Conservation (phyloP, 768 basidiomycete genomes). For the Chalciporus pseudorubinellus region DNA sequence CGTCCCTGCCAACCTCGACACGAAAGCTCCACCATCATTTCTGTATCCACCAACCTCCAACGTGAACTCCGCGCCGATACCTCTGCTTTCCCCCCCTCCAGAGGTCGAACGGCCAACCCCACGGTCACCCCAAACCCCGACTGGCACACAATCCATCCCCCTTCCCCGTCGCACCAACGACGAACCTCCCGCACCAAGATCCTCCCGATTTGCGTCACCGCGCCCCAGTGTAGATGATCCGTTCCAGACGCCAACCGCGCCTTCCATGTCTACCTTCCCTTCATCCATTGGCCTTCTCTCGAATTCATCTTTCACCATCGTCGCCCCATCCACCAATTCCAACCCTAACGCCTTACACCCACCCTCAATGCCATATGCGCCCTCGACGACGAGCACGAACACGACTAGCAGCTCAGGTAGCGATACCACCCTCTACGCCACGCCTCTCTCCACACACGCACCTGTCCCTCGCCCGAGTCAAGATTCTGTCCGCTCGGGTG, state of each 20-base stretch:
- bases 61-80: constrained; percentile 7
- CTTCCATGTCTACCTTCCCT: constrained; percentile 27
- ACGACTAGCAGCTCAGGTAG: constrained; percentile 4
- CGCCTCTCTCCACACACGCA: constrained; percentile 5
- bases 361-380: not conserved
- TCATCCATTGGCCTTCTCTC: constrained; percentile 18
- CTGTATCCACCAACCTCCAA: constrained; percentile 23
- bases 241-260: constrained; percentile 30
- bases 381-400: constrained; percentile 7
- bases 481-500: not conserved
- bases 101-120: constrained; percentile 3
- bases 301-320: not conserved
- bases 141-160: constrained; percentile 18
- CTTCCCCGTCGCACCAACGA: constrained; percentile 28
- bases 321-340: not conserved
- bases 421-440: constrained; percentile 17
- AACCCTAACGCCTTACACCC: not conserved
- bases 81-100: constrained; percentile 14
- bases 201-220: not conserved
- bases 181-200: constrained; percentile 29
- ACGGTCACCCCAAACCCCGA: constrained; percentile 27
- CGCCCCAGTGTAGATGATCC: constrained; percentile 18
- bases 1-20: constrained; percentile 16
- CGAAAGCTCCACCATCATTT: constrained; percentile 15
- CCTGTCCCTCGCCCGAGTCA: not conserved